Percentiles rank a stretch among this genome's conserved stretches.
Evolutionary conservation across 1,284 basidiomycete genomes (phyloP).

Genomic region (Schizophyllum commune): DNA sequence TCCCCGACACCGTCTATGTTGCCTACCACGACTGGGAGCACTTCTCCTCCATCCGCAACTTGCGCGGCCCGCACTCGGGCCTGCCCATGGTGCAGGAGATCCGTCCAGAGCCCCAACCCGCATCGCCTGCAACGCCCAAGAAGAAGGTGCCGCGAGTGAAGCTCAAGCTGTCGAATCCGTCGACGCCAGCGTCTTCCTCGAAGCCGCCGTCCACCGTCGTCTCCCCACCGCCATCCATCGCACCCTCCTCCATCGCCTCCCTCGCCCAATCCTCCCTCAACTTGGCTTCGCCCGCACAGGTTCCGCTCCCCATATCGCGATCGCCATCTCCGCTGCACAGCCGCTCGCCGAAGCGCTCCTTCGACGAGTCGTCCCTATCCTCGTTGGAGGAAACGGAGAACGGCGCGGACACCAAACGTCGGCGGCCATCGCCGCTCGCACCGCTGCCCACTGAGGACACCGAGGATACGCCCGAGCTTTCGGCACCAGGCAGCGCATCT

Average conservation of each 20-base stretch:
- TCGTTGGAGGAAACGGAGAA: constrained; percentile 11
- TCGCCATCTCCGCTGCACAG: constrained; percentile 5
- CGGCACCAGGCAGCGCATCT: constrained; percentile 22
- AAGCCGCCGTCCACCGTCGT: background rate
- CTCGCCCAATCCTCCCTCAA: constrained; percentile 9
- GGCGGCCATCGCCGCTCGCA: constrained; percentile 5
- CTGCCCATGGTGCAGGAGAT: constrained; percentile 63
- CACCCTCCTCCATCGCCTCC: constrained; percentile 25
- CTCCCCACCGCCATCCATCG: constrained; percentile 28
- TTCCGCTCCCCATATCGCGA: constrained; percentile 1
- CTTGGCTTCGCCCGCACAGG: constrained; percentile 4
- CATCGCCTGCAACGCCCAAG: constrained; percentile 18
- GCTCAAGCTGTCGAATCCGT: constrained; percentile 15
- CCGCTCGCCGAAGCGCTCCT: constrained; percentile 57
- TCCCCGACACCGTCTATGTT: constrained; percentile 1
- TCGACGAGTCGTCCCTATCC: constrained; percentile 47
- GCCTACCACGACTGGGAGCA: constrained; percentile 88
- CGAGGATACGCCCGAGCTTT: constrained; percentile 26
- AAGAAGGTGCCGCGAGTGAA: constrained; percentile 10
- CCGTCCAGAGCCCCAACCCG: constrained; percentile 16
- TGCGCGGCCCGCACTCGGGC: constrained; percentile 79
- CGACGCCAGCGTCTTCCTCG: constrained; percentile 5
- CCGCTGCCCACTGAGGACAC: background rate
- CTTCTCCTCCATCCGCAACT: constrained; percentile 85
- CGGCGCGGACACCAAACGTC: constrained; percentile 10